Conservation (phyloP, 2,329 filamentous ascomycete species). For the Fusarium mexicanum region DNA sequence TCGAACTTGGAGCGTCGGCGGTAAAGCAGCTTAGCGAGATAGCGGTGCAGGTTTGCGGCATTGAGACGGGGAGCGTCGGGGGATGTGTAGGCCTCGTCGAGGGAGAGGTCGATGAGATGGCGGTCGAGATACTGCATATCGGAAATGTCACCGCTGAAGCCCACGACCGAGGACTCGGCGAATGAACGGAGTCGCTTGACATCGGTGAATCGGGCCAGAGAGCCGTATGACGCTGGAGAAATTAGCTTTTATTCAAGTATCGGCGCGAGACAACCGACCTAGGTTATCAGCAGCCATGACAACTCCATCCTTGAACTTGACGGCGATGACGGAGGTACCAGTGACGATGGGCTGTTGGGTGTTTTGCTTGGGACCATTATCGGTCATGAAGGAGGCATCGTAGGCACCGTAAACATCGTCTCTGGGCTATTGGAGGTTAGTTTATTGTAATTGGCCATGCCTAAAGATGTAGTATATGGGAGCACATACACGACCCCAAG, state of each 20-base stretch:
- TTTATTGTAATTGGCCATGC: neutral
- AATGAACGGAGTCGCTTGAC: constrained; percentile 95
- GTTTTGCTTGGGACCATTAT: constrained; percentile 77
- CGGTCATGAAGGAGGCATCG: constrained; percentile 84
- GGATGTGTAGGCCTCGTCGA: constrained; percentile 83
- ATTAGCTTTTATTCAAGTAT: constrained; percentile 9
- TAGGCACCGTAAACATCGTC: constrained; percentile 97
- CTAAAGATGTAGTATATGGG: neutral
- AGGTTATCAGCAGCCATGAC: constrained; percentile 98
- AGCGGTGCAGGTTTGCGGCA: constrained; percentile 95
- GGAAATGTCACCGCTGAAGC: constrained; percentile 95
- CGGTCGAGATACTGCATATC: constrained; percentile 99
- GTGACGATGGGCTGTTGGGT: constrained; percentile 95
- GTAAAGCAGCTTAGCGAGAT: constrained; percentile 96
- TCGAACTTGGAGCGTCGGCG: constrained; percentile 94
- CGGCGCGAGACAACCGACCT: constrained; percentile 62
- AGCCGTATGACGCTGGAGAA: constrained; percentile 88
- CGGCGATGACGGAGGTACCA: constrained; percentile 91
- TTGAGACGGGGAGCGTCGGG: constrained; percentile 66
- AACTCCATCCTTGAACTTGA: constrained; percentile 97
- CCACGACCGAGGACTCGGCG: constrained; percentile 83
- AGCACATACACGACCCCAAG: constrained; percentile 74
- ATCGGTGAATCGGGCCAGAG: constrained; percentile 94
- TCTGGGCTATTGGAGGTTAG: constrained; percentile 73
- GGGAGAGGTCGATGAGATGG: constrained; percentile 85